phyloP scores from a whole-genome alignment of 805 yeast species.

The Starmerella kuoi region DNA sequence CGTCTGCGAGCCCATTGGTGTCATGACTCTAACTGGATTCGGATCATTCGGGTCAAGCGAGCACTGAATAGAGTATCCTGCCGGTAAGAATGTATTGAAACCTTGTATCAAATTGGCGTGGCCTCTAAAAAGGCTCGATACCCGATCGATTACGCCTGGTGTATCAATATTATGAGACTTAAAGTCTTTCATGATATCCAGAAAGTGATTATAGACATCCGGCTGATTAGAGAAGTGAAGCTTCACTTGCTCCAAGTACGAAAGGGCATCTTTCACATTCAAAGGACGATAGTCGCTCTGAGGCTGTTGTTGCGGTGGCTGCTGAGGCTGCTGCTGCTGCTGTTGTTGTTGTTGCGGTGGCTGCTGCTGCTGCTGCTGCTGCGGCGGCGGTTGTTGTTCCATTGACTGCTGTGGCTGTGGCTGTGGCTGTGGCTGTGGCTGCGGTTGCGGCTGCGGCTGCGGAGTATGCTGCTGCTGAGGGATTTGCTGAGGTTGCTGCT shows the following conservation, averaged over 20 bases:
- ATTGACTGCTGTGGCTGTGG: conserved; percentile 8
- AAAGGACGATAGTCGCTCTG: conserved; percentile 41
- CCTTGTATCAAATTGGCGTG: conserved; percentile 91
- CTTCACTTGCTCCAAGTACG: conserved; percentile 92
- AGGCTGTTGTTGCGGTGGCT: conserved; percentile 9
- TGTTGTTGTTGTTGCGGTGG: conserved; percentile 5
- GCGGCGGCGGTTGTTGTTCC: conserved; percentile 5
- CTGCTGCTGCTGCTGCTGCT: conserved; percentile 7
- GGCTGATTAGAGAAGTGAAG: conserved; percentile 84
- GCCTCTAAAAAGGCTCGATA: conserved; percentile 78
- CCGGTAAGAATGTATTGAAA: conserved; percentile 92
- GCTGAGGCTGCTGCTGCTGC: conserved; percentile 19
- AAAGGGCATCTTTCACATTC: conserved; percentile 90
- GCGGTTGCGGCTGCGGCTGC: conserved; percentile 13
- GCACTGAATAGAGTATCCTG: conserved; percentile 88
- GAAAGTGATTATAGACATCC: conserved; percentile 87
- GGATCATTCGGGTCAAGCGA: conserved; percentile 81
- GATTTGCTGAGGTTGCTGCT: conserved; percentile 9
- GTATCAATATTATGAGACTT: conserved; percentile 93
- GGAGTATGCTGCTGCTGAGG: conserved; percentile 5
- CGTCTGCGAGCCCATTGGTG: conserved; percentile 70
- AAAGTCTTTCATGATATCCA: conserved; percentile 98
- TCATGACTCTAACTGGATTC: conserved; percentile 83
- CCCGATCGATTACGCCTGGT: conserved; percentile 96
- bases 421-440: conserved; percentile 10